These are phyloP conservation scores for Vitis hybrid DNA, from an alignment of 177 flowering plant species.

Conservation along the genomic window DNA sequence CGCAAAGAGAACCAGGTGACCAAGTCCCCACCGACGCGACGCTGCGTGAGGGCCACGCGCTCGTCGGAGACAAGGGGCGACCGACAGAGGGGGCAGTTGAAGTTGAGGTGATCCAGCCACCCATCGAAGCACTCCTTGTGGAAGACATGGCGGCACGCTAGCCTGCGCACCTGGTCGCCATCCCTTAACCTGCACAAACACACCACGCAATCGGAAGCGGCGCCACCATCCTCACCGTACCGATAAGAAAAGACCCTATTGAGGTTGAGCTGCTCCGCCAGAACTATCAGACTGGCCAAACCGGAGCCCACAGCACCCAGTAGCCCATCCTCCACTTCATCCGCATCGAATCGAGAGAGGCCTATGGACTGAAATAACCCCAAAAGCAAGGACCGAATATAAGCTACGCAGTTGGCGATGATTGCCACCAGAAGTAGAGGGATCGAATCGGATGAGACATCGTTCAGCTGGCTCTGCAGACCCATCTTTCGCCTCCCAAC, in stretches of 20 bases:
- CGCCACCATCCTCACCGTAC: slow-evolving; percentile 6
- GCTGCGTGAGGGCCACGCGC: slow-evolving; percentile 19
- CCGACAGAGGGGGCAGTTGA: slow-evolving; percentile 76
- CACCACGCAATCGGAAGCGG: slow-evolving; percentile 52
- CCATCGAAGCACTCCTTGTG: slow-evolving; percentile 77
- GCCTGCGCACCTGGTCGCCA: slow-evolving; percentile 64
- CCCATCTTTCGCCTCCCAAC: slow-evolving; percentile 43
- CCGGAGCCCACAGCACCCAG: slow-evolving; percentile 39
- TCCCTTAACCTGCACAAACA: slow-evolving; percentile 51
- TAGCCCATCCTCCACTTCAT: slow-evolving; percentile 11
- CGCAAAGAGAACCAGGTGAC: slow-evolving; percentile 32
- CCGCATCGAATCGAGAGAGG: slow-evolving; percentile 16
- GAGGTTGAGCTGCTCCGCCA: slow-evolving; percentile 56
- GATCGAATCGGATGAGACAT: slow-evolving; percentile 66
- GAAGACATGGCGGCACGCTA: slow-evolving; percentile 78
- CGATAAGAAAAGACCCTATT: slow-evolving; percentile 39
- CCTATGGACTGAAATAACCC: slow-evolving; percentile 38
- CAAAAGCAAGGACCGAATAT: slow-evolving; percentile 44
- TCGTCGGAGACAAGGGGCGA: slow-evolving; percentile 35
- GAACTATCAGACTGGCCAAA: slow-evolving; percentile 39
- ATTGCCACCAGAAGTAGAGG: slow-evolving; percentile 49
- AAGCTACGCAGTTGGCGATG: slow-evolving; percentile 40
- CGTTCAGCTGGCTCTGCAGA: slow-evolving; percentile 48
- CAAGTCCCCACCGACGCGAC: slow-evolving; percentile 35
- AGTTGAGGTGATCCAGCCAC: slow-evolving; percentile 57